Percentiles rank a stretch among this genome's conserved stretches.
These are phyloP conservation scores for Oryza australiensis DNA, from an alignment of 176 grass and related monocot species.

Conservation along the genomic window DNA sequence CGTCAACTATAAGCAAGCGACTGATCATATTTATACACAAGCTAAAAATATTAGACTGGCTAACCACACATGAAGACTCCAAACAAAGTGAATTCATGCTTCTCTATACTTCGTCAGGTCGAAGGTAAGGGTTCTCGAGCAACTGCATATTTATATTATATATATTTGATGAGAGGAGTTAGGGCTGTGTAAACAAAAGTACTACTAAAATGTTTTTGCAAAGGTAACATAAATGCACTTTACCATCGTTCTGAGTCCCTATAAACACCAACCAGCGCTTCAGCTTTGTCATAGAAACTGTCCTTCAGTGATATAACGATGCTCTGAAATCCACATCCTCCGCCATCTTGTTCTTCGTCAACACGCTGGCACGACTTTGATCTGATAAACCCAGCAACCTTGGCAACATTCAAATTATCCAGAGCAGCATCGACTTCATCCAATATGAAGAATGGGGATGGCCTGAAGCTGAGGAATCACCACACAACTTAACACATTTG, in stretches of 20 bases:
- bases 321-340: slow-evolving; percentile 87
- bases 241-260: slow-evolving; percentile 87
- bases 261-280: slow-evolving; percentile 96
- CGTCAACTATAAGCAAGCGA: slow-evolving; percentile 7
- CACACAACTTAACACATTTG: slow-evolving; percentile 19
- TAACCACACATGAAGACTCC: neutral
- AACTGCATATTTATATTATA: slow-evolving; percentile 54
- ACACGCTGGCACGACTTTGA: slow-evolving; percentile 80
- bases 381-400: slow-evolving; percentile 96
- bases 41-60: neutral
- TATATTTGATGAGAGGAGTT: slow-evolving; percentile 2
- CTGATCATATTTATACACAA: slow-evolving; percentile 19
- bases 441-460: slow-evolving; percentile 99
- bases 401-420: slow-evolving; percentile 98
- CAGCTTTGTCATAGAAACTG: slow-evolving; percentile 98
- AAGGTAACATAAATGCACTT: slow-evolving; percentile 8
- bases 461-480: slow-evolving; percentile 67
- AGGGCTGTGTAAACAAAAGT: neutral
- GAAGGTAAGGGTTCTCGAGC: slow-evolving; percentile 94
- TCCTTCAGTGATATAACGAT: slow-evolving; percentile 98
- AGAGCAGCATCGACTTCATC: slow-evolving; percentile 98
- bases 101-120: slow-evolving; percentile 91
- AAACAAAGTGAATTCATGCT: slow-evolving; percentile 38
- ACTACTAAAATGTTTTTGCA: neutral
- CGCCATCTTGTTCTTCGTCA: slow-evolving; percentile 43